Conservation (phyloP, 306 rosid genomes). For the Prunus mira region DNA sequence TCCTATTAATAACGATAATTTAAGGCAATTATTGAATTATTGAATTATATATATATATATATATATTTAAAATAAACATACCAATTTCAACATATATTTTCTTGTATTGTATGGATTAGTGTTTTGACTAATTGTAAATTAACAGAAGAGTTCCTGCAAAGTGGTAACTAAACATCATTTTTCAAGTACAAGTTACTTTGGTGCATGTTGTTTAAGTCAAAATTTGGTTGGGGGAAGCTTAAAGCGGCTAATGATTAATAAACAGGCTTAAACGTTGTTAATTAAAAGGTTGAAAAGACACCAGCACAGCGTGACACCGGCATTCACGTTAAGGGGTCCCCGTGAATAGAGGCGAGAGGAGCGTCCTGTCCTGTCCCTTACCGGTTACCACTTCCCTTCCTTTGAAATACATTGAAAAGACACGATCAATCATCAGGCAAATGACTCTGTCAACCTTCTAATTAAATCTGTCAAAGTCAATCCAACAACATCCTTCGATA, state of each 20-base stretch:
- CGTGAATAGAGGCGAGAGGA: slow-evolving; percentile 18
- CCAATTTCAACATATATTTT: too few relatives aligned
- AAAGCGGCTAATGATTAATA: neutral
- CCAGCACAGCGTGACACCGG: neutral
- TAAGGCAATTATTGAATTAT: too few relatives aligned
- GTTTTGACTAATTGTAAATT: too few relatives aligned
- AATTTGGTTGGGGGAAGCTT: neutral
- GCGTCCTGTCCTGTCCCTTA: neutral
- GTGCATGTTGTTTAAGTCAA: neutral
- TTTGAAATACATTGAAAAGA: neutral
- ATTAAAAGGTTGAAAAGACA: neutral
- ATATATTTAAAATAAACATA: too few relatives aligned
- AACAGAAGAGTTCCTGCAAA: neutral
- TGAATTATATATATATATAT: too few relatives aligned
- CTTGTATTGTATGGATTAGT: too few relatives aligned
- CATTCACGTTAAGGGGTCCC: slow-evolving; percentile 3
- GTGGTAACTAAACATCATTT: too few relatives aligned
- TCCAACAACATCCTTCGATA: neutral
- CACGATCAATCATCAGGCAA: neutral
- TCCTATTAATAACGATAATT: too few relatives aligned
- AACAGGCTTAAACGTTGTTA: neutral
- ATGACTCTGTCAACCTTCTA: neutral
- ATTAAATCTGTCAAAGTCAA: neutral
- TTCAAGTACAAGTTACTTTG: neutral
- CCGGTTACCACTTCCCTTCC: neutral